A percentile compares a stretch with the other conserved stretches of the same genome.
phyloP scores from a whole-genome alignment of 1,284 basidiomycete species.

The Peniophora sp. region DNA sequence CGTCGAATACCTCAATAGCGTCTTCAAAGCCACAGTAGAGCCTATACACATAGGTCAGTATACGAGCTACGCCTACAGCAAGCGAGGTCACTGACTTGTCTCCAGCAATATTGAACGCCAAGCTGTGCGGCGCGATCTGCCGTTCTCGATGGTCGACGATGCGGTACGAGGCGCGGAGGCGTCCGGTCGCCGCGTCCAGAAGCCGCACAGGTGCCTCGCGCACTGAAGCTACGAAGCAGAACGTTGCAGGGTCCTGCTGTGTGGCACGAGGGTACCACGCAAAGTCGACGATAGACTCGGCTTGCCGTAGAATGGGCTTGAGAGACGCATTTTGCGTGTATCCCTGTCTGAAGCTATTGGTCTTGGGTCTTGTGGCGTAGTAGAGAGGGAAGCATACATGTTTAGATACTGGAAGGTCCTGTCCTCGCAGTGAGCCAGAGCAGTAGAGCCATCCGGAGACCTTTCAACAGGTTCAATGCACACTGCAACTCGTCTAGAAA shows the following conservation, averaged over 20 bases:
- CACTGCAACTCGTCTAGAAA: neutral
- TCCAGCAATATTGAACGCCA: slow-evolving; percentile 68
- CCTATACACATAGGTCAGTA: slow-evolving; percentile 28
- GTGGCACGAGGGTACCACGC: slow-evolving; percentile 79
- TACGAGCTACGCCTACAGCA: neutral
- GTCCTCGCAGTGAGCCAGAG: slow-evolving; percentile 58
- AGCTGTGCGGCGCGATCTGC: slow-evolving; percentile 74
- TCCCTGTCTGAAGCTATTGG: neutral
- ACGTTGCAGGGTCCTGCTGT: slow-evolving; percentile 46
- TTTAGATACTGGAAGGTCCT: slow-evolving; percentile 42
- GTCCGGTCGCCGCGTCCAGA: slow-evolving; percentile 67
- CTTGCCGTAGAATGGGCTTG: slow-evolving; percentile 34
- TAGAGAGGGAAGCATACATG: slow-evolving; percentile 21
- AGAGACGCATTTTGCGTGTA: neutral
- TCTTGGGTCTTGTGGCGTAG: neutral
- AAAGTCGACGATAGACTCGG: slow-evolving; percentile 67
- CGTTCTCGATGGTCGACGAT: slow-evolving; percentile 90
- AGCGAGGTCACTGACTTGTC: slow-evolving; percentile 44
- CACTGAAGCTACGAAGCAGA: slow-evolving; percentile 76
- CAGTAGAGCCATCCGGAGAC: slow-evolving; percentile 55
- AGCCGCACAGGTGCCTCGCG: slow-evolving; percentile 78
- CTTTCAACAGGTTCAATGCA: slow-evolving; percentile 24
- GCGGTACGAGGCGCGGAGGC: slow-evolving; percentile 85
- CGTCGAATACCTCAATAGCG: slow-evolving; percentile 84
- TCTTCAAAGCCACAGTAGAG: slow-evolving; percentile 87